Evolutionary conservation across 2,329 filamentous ascomycete species (phyloP).

Genomic region (Cercospora janseana): DNA sequence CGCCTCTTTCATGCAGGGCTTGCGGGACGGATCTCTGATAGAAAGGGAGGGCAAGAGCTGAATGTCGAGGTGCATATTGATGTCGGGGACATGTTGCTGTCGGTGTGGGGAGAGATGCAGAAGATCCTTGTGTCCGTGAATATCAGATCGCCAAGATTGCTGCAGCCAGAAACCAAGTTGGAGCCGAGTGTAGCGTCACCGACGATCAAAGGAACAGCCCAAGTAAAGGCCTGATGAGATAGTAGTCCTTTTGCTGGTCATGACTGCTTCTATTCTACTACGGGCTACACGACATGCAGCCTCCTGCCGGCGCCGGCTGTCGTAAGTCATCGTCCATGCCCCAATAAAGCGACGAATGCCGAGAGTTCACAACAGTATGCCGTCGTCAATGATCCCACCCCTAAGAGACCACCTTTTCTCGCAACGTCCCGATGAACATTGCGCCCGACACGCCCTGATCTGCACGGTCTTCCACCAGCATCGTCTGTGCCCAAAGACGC

Average conservation of each 20-base stretch:
- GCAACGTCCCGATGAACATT: slow-evolving; percentile 87
- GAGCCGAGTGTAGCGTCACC: no score
- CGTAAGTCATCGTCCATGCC: neutral
- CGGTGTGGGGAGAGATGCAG: no score
- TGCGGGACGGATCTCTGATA: no score
- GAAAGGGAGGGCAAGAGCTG: neutral
- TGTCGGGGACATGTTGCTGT: no score
- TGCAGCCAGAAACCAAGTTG: no score
- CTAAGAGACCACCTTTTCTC: slow-evolving; percentile 76
- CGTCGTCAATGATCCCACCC: neutral
- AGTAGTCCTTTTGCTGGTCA: slow-evolving; percentile 2
- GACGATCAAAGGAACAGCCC: neutral
- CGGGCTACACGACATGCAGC: neutral
- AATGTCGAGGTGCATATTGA: no score
- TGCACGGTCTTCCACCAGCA: slow-evolving; percentile 90
- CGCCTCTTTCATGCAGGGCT: neutral
- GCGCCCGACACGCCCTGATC: slow-evolving; percentile 90
- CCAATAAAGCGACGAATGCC: neutral
- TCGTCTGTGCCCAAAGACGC: slow-evolving; percentile 93
- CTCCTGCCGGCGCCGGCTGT: slow-evolving; percentile 5
- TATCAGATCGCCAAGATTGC: no score
- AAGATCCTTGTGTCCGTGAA: no score
- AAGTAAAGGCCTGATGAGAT: neutral
- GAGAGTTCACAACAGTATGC: neutral
- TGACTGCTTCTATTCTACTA: slow-evolving; percentile 11